Evolutionary conservation across 345 rosid species (phyloP).

Genomic region (Syzygium grande): DNA sequence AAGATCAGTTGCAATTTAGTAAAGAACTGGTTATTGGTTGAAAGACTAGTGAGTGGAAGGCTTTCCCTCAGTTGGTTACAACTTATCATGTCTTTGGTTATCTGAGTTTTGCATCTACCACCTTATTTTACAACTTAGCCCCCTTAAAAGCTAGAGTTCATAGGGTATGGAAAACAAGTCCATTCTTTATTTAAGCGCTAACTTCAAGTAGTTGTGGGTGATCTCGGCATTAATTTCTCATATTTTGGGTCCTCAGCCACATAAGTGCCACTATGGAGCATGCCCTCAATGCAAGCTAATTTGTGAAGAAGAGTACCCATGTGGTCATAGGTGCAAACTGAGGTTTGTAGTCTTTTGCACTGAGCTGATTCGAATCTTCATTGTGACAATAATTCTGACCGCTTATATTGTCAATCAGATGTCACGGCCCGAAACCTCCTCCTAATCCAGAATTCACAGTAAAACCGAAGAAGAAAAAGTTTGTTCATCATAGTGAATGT

Average conservation of each 20-base stretch:
- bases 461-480: constrained; percentile 78
- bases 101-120: neutral
- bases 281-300: constrained; percentile 70
- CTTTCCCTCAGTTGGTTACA: neutral
- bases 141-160: neutral
- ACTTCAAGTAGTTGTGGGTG: neutral
- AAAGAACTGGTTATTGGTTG: neutral
- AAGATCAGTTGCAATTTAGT: neutral
- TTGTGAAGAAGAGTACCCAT: constrained; percentile 81
- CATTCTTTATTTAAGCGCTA: neutral
- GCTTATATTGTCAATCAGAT: constrained; percentile 25
- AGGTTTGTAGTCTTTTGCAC: constrained; percentile 32
- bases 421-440: constrained; percentile 88
- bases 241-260: constrained; percentile 44
- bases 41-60: neutral
- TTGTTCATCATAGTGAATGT: constrained; percentile 34
- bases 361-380: neutral
- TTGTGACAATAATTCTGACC: neutral
- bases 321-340: constrained; percentile 78
- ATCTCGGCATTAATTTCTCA: neutral
- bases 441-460: constrained; percentile 75
- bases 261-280: constrained; percentile 91
- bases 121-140: neutral
- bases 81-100: neutral
- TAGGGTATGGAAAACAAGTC: neutral